A percentile compares a stretch with the other conserved stretches of the same genome.
These are phyloP conservation scores for Coemansia sp. DNA, from an alignment of 192 early-diverging fungal genomes.

Conservation along the genomic window DNA sequence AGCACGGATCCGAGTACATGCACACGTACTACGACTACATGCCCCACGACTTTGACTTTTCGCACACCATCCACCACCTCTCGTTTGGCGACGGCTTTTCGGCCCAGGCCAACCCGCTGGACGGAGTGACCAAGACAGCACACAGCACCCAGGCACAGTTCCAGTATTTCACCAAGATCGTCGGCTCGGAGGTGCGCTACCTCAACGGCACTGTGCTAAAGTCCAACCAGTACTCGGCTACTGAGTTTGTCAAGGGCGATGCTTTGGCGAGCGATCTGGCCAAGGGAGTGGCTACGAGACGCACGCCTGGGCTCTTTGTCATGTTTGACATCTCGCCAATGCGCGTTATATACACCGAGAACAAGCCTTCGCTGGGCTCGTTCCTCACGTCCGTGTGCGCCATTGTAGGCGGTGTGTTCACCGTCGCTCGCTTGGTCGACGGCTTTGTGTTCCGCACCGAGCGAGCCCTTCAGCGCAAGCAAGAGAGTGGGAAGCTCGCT, in stretches of 20 bases:
- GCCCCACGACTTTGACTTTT: constrained; percentile 66
- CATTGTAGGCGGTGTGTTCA: constrained; percentile 92
- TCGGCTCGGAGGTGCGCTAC: constrained; percentile 77
- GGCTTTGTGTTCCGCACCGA: constrained; percentile 83
- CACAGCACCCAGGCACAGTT: constrained; percentile 61
- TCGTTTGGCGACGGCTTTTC: constrained; percentile 67
- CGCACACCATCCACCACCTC: constrained; percentile 77
- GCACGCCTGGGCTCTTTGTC: constrained; percentile 76
- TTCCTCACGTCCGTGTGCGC: constrained; percentile 89
- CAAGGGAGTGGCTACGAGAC: background rate
- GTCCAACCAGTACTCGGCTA: constrained; percentile 95
- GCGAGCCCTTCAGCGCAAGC: constrained; percentile 69
- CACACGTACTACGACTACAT: constrained; percentile 44
- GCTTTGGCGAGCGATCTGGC: background rate
- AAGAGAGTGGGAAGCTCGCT: constrained; percentile 72
- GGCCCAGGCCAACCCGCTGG: constrained; percentile 63
- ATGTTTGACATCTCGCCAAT: constrained; percentile 96
- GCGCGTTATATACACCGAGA: constrained; percentile 84
- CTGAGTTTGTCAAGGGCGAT: constrained; percentile 63
- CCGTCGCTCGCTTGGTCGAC: constrained; percentile 91
- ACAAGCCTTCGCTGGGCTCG: constrained; percentile 75
- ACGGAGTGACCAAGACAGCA: constrained; percentile 58
- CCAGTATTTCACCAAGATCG: constrained; percentile 95
- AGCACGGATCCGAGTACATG: constrained; percentile 26
- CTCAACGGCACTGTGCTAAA: constrained; percentile 63